Conservation (phyloP, 257 asterid species). For the Striga asiatica region DNA sequence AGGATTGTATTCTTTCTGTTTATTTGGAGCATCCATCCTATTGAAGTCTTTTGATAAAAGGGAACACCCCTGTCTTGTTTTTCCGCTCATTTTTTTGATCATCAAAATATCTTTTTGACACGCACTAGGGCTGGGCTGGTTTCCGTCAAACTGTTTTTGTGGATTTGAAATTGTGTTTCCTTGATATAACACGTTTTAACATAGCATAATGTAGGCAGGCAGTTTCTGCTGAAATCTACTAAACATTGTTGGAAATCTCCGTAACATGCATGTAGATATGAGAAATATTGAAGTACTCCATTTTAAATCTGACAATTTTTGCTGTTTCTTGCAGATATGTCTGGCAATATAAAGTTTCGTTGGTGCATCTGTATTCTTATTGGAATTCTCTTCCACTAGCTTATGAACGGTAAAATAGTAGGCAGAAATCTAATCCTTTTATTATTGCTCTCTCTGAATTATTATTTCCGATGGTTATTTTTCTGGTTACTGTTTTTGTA, state of each 20-base stretch:
- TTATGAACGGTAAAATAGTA: conserved; percentile 54
- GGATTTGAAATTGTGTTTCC: neutral
- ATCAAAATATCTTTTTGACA: too few relatives aligned
- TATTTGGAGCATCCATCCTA: neutral
- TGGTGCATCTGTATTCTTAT: conserved; percentile 85
- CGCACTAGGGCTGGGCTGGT: neutral
- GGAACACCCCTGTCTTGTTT: too few relatives aligned
- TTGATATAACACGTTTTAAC: too few relatives aligned
- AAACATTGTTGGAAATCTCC: neutral
- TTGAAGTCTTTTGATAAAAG: too few relatives aligned
- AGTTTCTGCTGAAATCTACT: conserved; percentile 1
- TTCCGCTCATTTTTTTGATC: too few relatives aligned
- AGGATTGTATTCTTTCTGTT: neutral
- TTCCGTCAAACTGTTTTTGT: neutral
- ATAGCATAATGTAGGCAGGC: neutral
- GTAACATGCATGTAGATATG: neutral
- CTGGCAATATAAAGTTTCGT: conserved; percentile 74
- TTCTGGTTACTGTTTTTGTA: neutral
- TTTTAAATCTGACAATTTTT: conserved; percentile 4
- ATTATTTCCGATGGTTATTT: neutral
- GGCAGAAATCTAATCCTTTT: conserved; percentile 1
- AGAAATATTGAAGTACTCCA: neutral
- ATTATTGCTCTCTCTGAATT: neutral
- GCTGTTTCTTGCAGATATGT: conserved; percentile 49
- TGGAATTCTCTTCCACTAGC: conserved; percentile 90